Base-by-base conservation (phyloP, 1,284 basidiomycete genomes). In the Mycosarcoma mackinlayi region DNA sequence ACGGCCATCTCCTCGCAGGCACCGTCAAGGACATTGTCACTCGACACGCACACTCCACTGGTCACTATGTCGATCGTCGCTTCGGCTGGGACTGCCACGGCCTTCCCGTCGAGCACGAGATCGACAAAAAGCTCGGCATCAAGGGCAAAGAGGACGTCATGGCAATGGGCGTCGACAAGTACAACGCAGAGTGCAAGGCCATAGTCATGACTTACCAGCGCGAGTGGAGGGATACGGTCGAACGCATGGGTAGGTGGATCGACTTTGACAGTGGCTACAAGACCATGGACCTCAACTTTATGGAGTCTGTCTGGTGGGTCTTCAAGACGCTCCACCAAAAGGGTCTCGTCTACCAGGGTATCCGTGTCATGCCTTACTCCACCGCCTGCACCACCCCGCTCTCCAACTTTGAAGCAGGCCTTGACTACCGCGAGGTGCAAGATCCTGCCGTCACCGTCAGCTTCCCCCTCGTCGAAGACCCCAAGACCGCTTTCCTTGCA, bases 261-360 rank as follows among this genome's bases (percentile, higher is more conserved):
- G 96, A 98, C 84, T 99, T 98, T 81, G 96, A 99, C 85, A 92
- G 96, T 75, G 96, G 96, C 76, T 99, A 99, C 88, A 98, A 97
- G 86, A 99, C 96, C 13, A 88, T 98, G 69, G 92, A 98, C 83
- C 85, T 89, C 6, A 86, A 88, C 21, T 99, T 93, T 84, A 98
- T 99, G 96, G 96, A 99, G 86, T 91, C 89, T 41, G 93, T 97
- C 14, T 98, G 96, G 96, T 98, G 96, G 96, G 95, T 93, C n/a
- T 98, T 99, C 85, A 87, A 89, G 59, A 89, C 94, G 83, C 87
- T 98, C 14, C 94, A 90, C 87, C 88, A 93, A 73, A 97, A 95
- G 84, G 89, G 87, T n/a, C 85, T 94, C 85, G 94, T 99, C 24
- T 99, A 98, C 84, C 88, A 93, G 23, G 96, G 95, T 3, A 86